These are phyloP conservation scores for Penstemon barbatus DNA, from an alignment of 257 asterid genomes.

Conservation along the genomic window DNA sequence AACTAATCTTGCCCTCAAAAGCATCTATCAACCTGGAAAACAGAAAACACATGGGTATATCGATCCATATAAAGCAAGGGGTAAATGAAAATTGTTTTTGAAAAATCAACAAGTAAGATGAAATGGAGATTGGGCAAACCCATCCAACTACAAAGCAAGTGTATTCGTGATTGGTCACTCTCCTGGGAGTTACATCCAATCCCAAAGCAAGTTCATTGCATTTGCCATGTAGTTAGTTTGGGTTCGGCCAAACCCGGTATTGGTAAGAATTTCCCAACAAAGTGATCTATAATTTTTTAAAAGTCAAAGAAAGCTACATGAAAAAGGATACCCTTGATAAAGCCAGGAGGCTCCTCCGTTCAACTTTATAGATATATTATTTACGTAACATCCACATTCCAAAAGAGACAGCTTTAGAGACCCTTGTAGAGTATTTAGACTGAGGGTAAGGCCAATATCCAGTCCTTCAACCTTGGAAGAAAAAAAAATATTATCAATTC, in stretches of 20 bases:
- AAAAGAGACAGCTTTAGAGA: conserved; percentile 65
- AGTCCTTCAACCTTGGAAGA: conserved; percentile 76
- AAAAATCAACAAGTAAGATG: too few species aligned
- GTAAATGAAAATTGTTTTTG: neutral
- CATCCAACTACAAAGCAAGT: too few species aligned
- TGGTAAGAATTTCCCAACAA: neutral
- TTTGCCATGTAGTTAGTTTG: too few species aligned
- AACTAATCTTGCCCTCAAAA: conserved; percentile 56
- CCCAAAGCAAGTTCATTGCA: too few species aligned
- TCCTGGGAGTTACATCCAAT: too few species aligned
- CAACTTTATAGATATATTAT: conserved; percentile 63
- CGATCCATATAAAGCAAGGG: neutral
- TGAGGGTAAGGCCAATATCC: conserved; percentile 67
- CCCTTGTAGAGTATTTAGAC: conserved; percentile 61
- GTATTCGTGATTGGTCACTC: too few species aligned
- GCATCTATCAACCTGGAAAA: conserved; percentile 73
- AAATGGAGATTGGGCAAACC: neutral
- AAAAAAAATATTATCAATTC: conserved; percentile 28
- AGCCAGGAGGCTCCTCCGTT: conserved; percentile 99
- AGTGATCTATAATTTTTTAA: conserved; percentile 7
- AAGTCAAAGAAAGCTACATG: conserved; percentile 10
- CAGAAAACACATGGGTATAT: neutral
- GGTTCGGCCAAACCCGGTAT: too few species aligned
- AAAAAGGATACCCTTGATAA: conserved; percentile 76
- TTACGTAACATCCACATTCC: conserved; percentile 84